These are phyloP conservation scores for Scytalidium lignicola DNA, from an alignment of 2,329 filamentous ascomycete species.

Conservation along the genomic window DNA sequence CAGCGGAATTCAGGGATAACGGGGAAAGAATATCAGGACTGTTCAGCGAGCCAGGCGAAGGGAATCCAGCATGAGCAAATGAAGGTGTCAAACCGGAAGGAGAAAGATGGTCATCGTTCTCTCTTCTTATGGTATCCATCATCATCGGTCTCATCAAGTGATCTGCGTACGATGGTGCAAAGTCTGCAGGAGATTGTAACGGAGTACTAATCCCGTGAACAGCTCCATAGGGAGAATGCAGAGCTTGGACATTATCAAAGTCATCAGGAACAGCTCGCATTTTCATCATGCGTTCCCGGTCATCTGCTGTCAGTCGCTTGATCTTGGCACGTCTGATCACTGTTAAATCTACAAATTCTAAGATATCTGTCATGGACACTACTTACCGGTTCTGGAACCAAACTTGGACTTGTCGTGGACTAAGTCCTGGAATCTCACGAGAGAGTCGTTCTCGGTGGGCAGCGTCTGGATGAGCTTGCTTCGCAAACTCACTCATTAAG, in stretches of 20 bases:
- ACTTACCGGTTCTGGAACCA: constrained; percentile 96
- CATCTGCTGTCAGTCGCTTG: constrained; percentile 65
- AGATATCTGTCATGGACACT: constrained; percentile 2
- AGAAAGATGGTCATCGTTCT: constrained; percentile 61
- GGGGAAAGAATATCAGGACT: constrained; percentile 53
- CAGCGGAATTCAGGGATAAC: constrained; percentile 47
- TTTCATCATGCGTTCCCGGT: constrained; percentile 66
- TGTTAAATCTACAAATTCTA: constrained; percentile 3
- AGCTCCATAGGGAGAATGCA: constrained; percentile 63
- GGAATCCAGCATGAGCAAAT: constrained; percentile 63
- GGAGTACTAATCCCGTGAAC: constrained; percentile 28
- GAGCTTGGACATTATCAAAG: constrained; percentile 64
- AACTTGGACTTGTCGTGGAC: constrained; percentile 89
- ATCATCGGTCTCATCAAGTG: constrained; percentile 58
- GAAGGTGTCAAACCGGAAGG: constrained; percentile 62
- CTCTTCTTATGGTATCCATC: constrained; percentile 60
- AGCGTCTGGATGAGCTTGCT: constrained; percentile 90
- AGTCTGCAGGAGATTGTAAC: constrained; percentile 28
- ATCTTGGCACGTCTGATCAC: constrained; percentile 60
- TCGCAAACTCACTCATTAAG: constrained; percentile 93
- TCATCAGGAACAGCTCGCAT: constrained; percentile 67
- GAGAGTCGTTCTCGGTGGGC: constrained; percentile 83
- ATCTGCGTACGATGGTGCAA: constrained; percentile 45
- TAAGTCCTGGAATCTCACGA: constrained; percentile 84
- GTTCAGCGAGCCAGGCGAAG: constrained; percentile 44